Percentiles rank a stretch among this genome's conserved stretches.
Evolutionary conservation across 75 land plant species (phyloP).

Genomic region (Pinus albicaulis): DNA sequence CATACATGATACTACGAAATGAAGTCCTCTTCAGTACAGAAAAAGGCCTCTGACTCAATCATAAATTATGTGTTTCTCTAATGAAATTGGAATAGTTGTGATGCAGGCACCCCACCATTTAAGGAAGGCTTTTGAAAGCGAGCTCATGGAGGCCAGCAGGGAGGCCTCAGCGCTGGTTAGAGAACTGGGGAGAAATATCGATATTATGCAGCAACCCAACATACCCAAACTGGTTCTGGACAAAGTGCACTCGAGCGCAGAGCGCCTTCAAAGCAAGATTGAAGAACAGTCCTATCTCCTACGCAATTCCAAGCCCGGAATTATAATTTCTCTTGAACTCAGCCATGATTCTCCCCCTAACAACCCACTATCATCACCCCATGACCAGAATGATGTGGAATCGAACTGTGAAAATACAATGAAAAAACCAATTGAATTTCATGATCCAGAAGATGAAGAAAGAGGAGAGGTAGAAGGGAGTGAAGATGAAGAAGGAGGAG

Average conservation of each 20-base stretch:
- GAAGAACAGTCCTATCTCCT: slow-evolving; percentile 56
- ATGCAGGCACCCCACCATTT: slow-evolving; percentile 54
- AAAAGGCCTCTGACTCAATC: too few species aligned
- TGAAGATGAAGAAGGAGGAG: background rate
- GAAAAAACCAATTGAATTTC: background rate
- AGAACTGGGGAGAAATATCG: slow-evolving; percentile 42
- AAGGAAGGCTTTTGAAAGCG: slow-evolving; percentile 41
- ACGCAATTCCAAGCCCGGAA: background rate
- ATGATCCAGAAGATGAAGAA: slow-evolving; percentile 16
- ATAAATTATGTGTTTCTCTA: background rate
- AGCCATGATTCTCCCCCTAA: too few species aligned
- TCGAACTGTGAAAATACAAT: slow-evolving; percentile 29
- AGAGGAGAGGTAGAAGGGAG: too few species aligned
- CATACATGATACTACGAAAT: too few species aligned
- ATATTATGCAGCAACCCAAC: slow-evolving; percentile 31
- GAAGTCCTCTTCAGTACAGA: too few species aligned
- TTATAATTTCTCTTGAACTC: too few species aligned
- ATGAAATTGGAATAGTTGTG: background rate
- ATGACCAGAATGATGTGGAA: slow-evolving; percentile 11
- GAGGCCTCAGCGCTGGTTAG: slow-evolving; percentile 38
- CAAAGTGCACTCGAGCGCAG: slow-evolving; percentile 40
- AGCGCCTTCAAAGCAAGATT: slow-evolving; percentile 40
- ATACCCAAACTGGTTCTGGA: slow-evolving; percentile 29
- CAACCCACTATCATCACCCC: too few species aligned
- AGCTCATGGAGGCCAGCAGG: slow-evolving; percentile 42